phyloP scores from a whole-genome alignment of 2,329 filamentous ascomycete genomes.

The Curvularia spicifera region DNA sequence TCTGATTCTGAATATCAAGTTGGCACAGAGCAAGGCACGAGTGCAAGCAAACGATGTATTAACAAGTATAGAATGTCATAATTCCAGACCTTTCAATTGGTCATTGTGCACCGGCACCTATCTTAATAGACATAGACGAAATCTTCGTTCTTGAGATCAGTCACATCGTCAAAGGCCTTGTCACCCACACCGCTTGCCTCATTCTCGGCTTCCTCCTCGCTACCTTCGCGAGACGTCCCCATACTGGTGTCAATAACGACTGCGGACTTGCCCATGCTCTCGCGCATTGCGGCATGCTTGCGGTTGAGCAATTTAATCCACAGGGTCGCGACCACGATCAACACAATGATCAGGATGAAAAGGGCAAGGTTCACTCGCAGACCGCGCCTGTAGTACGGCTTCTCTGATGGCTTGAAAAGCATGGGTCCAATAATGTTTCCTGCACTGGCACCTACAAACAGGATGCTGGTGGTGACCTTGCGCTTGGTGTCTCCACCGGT shows the following conservation, averaged over 20 bases:
- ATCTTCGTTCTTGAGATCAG: conserved; percentile 68
- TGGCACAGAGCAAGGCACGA: neutral
- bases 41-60: neutral
- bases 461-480: conserved; percentile 68
- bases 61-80: neutral
- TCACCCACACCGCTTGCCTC: conserved; percentile 49
- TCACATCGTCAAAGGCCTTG: conserved; percentile 64
- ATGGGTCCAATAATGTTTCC: conserved; percentile 72
- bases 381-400: conserved; percentile 64
- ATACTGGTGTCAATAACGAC: conserved; percentile 66
- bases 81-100: neutral
- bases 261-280: conserved; percentile 65
- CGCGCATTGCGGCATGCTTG: conserved; percentile 61
- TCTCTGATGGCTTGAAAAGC: conserved; percentile 67
- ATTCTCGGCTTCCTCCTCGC: conserved; percentile 39
- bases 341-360: conserved; percentile 64
- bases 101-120: neutral
- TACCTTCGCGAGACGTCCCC: conserved; percentile 55
- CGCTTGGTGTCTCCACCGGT: conserved; percentile 74
- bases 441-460: conserved; percentile 69
- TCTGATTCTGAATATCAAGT: conserved; percentile 18
- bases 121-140: conserved; percentile 63
- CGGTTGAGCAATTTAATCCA: conserved; percentile 63
- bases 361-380: conserved; percentile 66
- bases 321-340: conserved; percentile 54